These are phyloP conservation scores for Paraphaeosphaeria minitans DNA, from an alignment of 2,329 filamentous ascomycete genomes.

Conservation along the genomic window DNA sequence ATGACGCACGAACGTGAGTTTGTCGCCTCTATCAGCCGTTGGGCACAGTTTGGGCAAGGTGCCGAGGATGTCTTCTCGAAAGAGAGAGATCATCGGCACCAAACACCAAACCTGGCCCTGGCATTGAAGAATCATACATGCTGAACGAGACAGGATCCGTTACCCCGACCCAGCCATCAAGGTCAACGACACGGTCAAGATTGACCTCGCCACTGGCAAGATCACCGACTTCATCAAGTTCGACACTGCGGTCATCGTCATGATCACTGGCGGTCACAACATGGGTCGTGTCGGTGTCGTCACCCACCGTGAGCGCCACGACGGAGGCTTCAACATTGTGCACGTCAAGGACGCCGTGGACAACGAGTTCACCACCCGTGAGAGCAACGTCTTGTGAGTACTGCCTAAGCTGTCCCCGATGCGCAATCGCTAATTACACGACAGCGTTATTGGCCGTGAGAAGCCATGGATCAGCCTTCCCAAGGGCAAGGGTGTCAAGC, in stretches of 20 bases:
- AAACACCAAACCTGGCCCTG: constrained; percentile 99
- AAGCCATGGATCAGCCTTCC: constrained; percentile 99
- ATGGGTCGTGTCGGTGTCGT: constrained; percentile 99
- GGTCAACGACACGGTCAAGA: constrained; percentile 99
- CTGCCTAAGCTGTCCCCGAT: no score
- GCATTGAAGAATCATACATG: constrained; percentile 55
- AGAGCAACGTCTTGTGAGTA: constrained; percentile 88
- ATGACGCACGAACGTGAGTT: constrained; percentile 99
- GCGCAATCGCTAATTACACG: constrained; percentile 18
- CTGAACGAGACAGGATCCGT: constrained; percentile 77
- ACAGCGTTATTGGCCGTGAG: constrained; percentile 85
- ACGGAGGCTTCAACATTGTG: constrained; percentile 99
- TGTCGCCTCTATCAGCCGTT: constrained; percentile 99
- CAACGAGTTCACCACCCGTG: constrained; percentile 99
- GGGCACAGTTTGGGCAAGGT: constrained; percentile 62
- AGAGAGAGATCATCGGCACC: constrained; percentile 62
- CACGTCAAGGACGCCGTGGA: constrained; percentile 99
- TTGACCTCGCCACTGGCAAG: constrained; percentile 95
- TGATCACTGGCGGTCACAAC: constrained; percentile 99
- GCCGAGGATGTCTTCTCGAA: constrained; percentile 22
- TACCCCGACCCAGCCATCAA: constrained; percentile 98
- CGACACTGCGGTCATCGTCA: constrained; percentile 96
- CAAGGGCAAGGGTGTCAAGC: constrained; percentile 99
- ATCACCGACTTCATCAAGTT: constrained; percentile 98
- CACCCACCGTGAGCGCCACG: constrained; percentile 99